A percentile compares a stretch with the other conserved stretches of the same genome.
Conservation (phyloP, 148 eudicot species). For the Pharnaceum exiguum region DNA sequence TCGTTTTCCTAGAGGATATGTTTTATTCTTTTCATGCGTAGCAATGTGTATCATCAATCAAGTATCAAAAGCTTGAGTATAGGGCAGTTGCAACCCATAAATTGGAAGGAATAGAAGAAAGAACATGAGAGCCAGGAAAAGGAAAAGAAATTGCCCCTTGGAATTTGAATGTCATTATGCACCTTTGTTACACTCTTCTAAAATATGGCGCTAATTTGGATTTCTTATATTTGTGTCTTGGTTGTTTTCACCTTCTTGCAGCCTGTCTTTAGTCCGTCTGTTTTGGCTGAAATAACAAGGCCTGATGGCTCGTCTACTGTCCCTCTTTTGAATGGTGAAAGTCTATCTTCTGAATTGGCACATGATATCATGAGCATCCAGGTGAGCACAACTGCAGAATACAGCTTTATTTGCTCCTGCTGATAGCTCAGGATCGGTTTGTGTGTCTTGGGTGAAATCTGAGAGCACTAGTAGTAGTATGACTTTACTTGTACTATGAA, state of each 20-base stretch:
- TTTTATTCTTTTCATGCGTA: no score
- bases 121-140: no score
- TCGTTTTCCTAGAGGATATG: no score
- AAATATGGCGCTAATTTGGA: background rate
- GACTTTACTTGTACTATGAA: background rate
- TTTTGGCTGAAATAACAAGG: slow-evolving; percentile 79
- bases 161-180: background rate
- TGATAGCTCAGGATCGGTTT: background rate
- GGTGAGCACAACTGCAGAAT: slow-evolving; percentile 31
- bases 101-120: no score
- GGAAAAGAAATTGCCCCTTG: no score
- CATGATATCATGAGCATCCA: slow-evolving; percentile 81
- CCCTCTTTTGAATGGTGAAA: slow-evolving; percentile 62
- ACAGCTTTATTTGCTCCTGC: background rate
- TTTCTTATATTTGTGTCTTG: background rate
- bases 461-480: background rate
- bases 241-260: slow-evolving; percentile 21
- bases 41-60: no score
- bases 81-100: no score
- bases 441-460: background rate
- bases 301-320: slow-evolving; percentile 80
- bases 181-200: background rate
- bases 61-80: no score
- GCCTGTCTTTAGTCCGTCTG: slow-evolving; percentile 87
- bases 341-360: slow-evolving; percentile 81